Evolutionary conservation across 192 early-diverging fungal genomes (phyloP), one percentile per base, ranked within the genome.

Genomic region (Coemansia sp.): DNA sequence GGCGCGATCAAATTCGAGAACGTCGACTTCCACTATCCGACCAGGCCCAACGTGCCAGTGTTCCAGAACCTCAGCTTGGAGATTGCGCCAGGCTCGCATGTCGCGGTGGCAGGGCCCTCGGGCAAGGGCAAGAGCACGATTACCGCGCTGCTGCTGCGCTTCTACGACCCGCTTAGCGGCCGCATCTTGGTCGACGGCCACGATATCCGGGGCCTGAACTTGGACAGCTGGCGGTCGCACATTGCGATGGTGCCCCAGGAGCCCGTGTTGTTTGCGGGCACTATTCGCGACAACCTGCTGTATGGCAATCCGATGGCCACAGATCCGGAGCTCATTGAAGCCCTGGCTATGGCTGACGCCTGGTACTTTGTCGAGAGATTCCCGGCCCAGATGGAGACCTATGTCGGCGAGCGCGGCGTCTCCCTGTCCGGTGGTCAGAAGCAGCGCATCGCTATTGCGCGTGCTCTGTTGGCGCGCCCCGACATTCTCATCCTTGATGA

Each of bases 321-420:
- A 3, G 80, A 92, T n/a, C 84, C 85, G 6, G 85, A 90, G 42
- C 87, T 98, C 45, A 71, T 88, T 45, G 71, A 62, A 14, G 94
- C 83, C 1, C 40, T 82, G 60, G 38, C 60, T 32, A 59, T 45
- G 62, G 73, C 82, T 22, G 70, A 82, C 15, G 82, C 82, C 3
- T 78, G 72, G 70, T 76, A 86, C n/a, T 94, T 94, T 74, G 89
- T 94, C 63, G 70, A 82, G 65, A 72, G 84, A n/a, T 83, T 93
- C 41, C 91, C 93, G 17, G 68, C 73, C 35, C 92, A 94, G 19
- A 93, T 98, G 77, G 80, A 87, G 35, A 98, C 97, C 17, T 94
- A 97, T 74, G 89, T 99, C 65, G 93, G 93, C 6, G 94, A 96
- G 65, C 91, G 92, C 51, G 86, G 86, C 25, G 79, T 82, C 56